Conservation (phyloP, 768 basidiomycete species). For the Mycena crocata region DNA sequence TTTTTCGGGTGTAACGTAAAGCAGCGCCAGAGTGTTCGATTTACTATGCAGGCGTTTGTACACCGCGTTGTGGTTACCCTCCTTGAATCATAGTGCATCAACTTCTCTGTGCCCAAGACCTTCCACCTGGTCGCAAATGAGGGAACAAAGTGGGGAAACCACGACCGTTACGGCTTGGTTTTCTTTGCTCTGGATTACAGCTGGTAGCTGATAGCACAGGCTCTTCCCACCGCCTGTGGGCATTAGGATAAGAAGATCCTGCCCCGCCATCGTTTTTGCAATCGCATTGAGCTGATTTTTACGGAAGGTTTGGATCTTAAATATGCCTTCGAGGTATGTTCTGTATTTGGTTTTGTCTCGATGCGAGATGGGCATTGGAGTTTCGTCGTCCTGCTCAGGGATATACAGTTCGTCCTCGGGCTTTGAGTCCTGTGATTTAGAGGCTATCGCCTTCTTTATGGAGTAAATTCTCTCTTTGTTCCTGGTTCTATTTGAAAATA, state of each 20-base stretch:
- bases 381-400: not conserved
- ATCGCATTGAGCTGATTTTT: constrained; percentile 56
- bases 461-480: not conserved
- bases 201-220: constrained; percentile 75
- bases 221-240: constrained; percentile 80
- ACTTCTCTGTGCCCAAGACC: constrained; percentile 62
- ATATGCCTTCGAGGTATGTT: not conserved
- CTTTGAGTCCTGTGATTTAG: not conserved
- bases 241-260: constrained; percentile 78
- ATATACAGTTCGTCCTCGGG: not conserved
- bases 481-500: not conserved
- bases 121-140: constrained; percentile 76
- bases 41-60: not conserved
- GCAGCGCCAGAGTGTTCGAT: constrained; percentile 1
- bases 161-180: constrained; percentile 75
- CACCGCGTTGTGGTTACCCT: not conserved
- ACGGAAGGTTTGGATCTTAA: not conserved
- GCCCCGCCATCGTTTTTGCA: constrained; percentile 64
- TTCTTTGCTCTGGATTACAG: constrained; percentile 55
- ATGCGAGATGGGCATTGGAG: not conserved
- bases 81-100: constrained; percentile 43
- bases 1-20: constrained; percentile 25
- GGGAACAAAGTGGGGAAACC: constrained; percentile 70
- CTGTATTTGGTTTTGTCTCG: not conserved
- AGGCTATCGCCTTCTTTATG: not conserved